phyloP scores from a whole-genome alignment of 2,329 filamentous ascomycete species.

The Diaporthe sp. region DNA sequence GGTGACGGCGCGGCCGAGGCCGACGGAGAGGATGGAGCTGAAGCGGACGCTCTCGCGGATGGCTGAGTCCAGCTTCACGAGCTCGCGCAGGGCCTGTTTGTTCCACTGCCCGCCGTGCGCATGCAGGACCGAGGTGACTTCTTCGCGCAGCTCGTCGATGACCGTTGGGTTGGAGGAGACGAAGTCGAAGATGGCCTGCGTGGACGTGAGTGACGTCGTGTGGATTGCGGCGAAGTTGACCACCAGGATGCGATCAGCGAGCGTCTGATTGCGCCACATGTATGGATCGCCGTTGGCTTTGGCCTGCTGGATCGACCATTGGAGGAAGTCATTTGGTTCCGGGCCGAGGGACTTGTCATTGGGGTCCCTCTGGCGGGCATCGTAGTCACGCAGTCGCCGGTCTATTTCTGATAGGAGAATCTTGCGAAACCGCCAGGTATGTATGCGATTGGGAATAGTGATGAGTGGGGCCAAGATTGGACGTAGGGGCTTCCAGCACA shows the following conservation, averaged over 20 bases:
- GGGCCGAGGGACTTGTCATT: neutral
- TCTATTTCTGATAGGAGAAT: conserved; percentile 7
- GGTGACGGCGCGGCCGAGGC: conserved; percentile 11
- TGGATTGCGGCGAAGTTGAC: conserved; percentile 64
- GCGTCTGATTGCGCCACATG: conserved; percentile 46
- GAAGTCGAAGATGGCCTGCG: conserved; percentile 65
- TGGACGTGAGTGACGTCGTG: conserved; percentile 59
- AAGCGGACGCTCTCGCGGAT: conserved; percentile 48
- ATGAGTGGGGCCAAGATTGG: neutral
- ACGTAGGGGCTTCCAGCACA: conserved; percentile 15
- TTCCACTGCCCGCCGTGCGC: conserved; percentile 46
- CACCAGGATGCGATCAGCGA: conserved; percentile 56
- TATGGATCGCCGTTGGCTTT: conserved; percentile 39
- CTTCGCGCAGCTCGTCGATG: conserved; percentile 62
- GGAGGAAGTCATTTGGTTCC: conserved; percentile 59
- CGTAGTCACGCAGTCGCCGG: neutral
- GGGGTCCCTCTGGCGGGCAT: neutral
- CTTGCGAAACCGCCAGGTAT: conserved; percentile 2
- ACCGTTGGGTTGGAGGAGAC: conserved; percentile 60
- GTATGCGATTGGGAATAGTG: conserved; percentile 14
- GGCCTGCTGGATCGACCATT: conserved; percentile 55
- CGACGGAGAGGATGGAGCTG: conserved; percentile 18
- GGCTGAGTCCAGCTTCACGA: conserved; percentile 49
- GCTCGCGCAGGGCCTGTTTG: conserved; percentile 44
- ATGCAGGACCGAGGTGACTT: conserved; percentile 56